These are phyloP conservation scores for Populus pruinosa DNA, from an alignment of 345 rosid genomes.

Conservation along the genomic window DNA sequence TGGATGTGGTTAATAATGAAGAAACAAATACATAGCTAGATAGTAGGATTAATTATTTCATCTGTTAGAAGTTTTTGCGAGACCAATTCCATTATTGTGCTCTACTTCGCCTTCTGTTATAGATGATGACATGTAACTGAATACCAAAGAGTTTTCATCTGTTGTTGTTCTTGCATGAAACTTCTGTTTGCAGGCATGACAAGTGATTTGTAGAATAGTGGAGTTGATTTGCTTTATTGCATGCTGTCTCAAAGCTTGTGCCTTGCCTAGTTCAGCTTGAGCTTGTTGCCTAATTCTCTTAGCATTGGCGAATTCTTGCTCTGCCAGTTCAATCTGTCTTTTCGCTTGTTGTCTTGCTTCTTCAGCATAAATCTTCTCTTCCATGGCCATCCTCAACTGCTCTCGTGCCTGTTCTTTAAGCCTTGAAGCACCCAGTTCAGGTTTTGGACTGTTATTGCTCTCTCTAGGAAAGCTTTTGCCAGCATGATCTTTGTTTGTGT, in stretches of 20 bases:
- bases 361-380: conserved; percentile 55
- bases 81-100: conserved; percentile 4
- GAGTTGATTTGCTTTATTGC: conserved; percentile 63
- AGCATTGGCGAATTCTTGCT: conserved; percentile 71
- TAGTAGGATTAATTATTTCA: neutral
- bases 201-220: conserved; percentile 67
- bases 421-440: conserved; percentile 13
- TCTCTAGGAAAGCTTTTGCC: conserved; percentile 17
- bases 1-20: neutral
- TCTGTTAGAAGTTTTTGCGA: conserved; percentile 8
- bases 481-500: conserved; percentile 3
- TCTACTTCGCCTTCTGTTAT: conserved; percentile 42
- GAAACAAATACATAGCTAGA: neutral
- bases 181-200: conserved; percentile 69
- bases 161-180: conserved; percentile 39
- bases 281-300: conserved; percentile 77
- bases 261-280: conserved; percentile 69
- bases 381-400: conserved; percentile 53
- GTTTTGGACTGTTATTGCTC: conserved; percentile 22
- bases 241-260: conserved; percentile 50
- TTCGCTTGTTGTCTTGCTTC: conserved; percentile 63
- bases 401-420: conserved; percentile 40
- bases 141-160: conserved; percentile 44
- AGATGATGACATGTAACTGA: conserved; percentile 52
- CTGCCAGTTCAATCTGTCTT: conserved; percentile 72